Evolutionary conservation across 2,329 filamentous ascomycete species (phyloP), one percentile per base, ranked within the genome.

Genomic region (Pestalotiopsis sp.): DNA sequence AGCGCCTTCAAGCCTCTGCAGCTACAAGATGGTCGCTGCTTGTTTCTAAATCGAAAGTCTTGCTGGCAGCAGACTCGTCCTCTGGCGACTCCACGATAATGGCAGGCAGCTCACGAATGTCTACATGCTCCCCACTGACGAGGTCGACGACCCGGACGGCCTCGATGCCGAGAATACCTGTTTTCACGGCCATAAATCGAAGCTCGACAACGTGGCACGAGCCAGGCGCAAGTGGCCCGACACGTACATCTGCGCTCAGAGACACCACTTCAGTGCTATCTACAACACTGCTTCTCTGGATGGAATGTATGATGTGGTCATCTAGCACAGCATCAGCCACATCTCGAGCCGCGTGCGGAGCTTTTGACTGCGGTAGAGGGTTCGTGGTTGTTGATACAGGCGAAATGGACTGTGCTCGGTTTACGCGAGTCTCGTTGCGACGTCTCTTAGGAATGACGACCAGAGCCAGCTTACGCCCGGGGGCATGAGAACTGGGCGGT

Each of bases 121-220:
- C 92, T 3, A 93, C 90, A 75, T 92, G 91, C 80, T 95, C 92
- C 75, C 93, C 90, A 41, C 89, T 92, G 25, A 84, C 88, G 69
- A 95, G 77, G 78, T 96, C 93, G 3, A 95, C 85, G 1, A 95
- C 88, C 64, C 92, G 84, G 23, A 95, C 84, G 2, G 90, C 90
- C 73, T 95, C 93, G 2, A 95, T 79, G n/a, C 86, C 85, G 38
- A 93, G 84, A 39, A 93, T 85, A 0, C 93, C 93, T 62, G 87
- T 84, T 66, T 83, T 82, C 66, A 94, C 81, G 4, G 92, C 90
- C 66, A 94, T 82, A 72, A 95, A 94, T 72, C 89, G 88, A 73
- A 95, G 78, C 77, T 93, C 91, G 1, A 89, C 90, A 49, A 91
- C 91, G 74, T 94, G 92, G 75, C 92, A 95, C 9, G 92, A 90